Evolutionary conservation across 306 rosid species (phyloP), one percentile per base, ranked within the genome.

Genomic region (Prunus davidiana): DNA sequence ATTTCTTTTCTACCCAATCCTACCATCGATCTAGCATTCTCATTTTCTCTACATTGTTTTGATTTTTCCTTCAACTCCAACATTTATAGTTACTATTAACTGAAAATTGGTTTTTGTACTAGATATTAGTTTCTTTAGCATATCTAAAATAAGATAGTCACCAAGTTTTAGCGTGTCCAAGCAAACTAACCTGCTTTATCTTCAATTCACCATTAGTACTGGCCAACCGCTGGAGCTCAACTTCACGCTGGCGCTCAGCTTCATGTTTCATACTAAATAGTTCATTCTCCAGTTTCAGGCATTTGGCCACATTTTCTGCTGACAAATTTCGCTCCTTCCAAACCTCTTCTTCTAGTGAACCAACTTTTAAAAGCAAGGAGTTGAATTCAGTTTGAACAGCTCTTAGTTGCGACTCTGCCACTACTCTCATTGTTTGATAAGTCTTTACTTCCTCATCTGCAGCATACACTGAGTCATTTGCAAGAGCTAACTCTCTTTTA

Each of bases 141-240:
- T 19, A 24, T 67, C 9, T 19, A 16, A 54, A 47, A 54, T 19
- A 54, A 54, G 20, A 54, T 6, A 19, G 18, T 54, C 16, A 19
- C 58, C 41, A 38, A 58, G 43, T 64, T 14, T 46, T 15, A 20
- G 49, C 18, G 64, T 46, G 28, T 73, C 51, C 25, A 65, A 22
- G 72, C 14, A 67, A 82, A 86, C 93, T 82, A 54, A 88, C 97
- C 97, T 88, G 90, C 76, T 70, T 90, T 66, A 73, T 55, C 83
- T 90, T 92, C 84, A 87, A 68, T 41, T 88, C 78, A 15, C 52
- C 78, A 47, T 76, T 80, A 72, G 66, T 71, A 45, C 47, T 72
- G 77, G 80, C 74, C 64, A 34, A 64, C 8, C 24, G 80, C 78
- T 25, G 72, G 57, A 78, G 74, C 79, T 84, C 86, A 10, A 80